Evolutionary conservation across 2,329 filamentous ascomycete species (phyloP).

Genomic region (Epichloe coenophiala): DNA sequence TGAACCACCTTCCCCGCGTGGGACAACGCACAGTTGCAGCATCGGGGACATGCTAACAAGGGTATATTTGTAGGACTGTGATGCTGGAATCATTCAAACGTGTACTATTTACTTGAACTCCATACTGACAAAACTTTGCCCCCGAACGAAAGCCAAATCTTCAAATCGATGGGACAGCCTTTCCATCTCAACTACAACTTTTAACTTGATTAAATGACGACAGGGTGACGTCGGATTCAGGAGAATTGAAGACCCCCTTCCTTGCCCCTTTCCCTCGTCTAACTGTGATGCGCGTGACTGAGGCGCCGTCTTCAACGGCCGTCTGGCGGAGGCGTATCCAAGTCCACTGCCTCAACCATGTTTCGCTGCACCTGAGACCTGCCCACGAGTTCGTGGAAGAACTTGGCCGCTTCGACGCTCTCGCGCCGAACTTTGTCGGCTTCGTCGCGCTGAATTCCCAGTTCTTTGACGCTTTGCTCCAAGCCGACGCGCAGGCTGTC

Average conservation of each 20-base stretch:
- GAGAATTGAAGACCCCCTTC: not conserved
- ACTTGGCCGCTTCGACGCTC: conserved; percentile 77
- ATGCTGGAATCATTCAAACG: not conserved
- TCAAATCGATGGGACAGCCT: not conserved
- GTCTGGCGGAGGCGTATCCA: conserved; percentile 36
- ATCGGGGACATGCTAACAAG: not conserved
- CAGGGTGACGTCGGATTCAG: no score
- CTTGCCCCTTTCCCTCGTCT: not conserved
- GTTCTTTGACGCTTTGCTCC: conserved; percentile 72
- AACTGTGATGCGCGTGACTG: not conserved
- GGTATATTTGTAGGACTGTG: not conserved
- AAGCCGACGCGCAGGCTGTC: conserved; percentile 75
- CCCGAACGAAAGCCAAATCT: not conserved
- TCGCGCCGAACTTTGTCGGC: conserved; percentile 70
- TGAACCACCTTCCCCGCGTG: no score
- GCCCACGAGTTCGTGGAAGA: conserved; percentile 75
- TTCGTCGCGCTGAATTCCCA: conserved; percentile 66
- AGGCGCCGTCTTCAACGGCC: conserved; percentile 11
- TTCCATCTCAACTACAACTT: not conserved
- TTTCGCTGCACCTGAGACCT: conserved; percentile 41
- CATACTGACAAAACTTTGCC: not conserved
- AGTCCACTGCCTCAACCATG: conserved; percentile 37
- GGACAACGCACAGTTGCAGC: no score
- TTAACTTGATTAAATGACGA: no score
- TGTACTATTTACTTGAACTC: not conserved